Percentiles rank a stretch among this genome's conserved stretches.
These are phyloP conservation scores for Nitzschia inconspicua DNA, from an alignment of 108 stramenopile genomes.

Conservation along the genomic window DNA sequence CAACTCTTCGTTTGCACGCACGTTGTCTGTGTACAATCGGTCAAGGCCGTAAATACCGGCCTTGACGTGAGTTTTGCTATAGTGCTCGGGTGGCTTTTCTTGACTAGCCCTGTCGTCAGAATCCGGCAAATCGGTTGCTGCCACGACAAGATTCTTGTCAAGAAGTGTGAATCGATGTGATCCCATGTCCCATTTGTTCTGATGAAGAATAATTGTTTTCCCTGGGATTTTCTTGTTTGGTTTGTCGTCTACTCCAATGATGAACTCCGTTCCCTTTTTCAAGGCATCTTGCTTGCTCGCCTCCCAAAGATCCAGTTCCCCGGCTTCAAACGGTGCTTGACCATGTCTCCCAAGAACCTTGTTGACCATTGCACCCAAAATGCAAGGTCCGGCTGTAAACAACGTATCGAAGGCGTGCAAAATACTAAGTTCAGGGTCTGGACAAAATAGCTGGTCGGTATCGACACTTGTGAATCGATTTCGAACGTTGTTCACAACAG, in stretches of 20 bases:
- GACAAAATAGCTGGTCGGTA: conserved; percentile 67
- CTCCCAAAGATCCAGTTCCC: conserved; percentile 61
- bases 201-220: conserved; percentile 66
- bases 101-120: conserved; percentile 68
- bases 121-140: conserved; percentile 84
- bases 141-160: conserved; percentile 79
- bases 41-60: conserved; percentile 57
- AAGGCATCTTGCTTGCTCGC: conserved; percentile 21
- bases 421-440: conserved; percentile 62
- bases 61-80: conserved; percentile 54
- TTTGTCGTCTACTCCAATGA: conserved; percentile 22
- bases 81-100: conserved; percentile 42
- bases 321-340: conserved; percentile 65
- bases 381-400: conserved; percentile 80
- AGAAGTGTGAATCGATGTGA: conserved; percentile 82
- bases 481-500: conserved; percentile 82
- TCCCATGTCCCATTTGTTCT: conserved; percentile 88
- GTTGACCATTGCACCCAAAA: conserved; percentile 70
- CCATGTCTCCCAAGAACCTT: conserved; percentile 69
- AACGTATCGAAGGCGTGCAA: conserved; percentile 73
- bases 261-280: conserved; percentile 33
- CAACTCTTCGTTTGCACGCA: conserved; percentile 31
- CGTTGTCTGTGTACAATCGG: conserved; percentile 39
- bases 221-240: conserved; percentile 55
- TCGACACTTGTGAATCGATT: conserved; percentile 82